Evolutionary conservation across 2,329 filamentous ascomycete species (phyloP), one percentile per base, ranked within the genome.

Genomic region (Corniculantispora saksenae): DNA sequence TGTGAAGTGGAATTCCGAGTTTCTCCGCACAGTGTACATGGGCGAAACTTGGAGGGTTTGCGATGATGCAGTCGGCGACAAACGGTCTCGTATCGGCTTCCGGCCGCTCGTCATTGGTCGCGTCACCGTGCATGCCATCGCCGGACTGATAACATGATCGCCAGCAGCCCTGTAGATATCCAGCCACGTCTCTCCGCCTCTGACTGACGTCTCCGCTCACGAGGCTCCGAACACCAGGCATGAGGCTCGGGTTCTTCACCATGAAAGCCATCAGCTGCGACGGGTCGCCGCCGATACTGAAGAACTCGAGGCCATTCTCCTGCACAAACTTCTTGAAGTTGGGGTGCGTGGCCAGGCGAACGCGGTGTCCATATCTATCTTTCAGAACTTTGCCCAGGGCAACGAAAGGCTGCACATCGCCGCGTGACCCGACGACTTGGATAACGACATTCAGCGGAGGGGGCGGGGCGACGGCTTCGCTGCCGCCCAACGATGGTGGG

Each of bases 321-420:
- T 80, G 74, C 19, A 88, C 83, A 50, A 87, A 86, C 3, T 81
- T 74, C 61, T 82, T 79, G 69, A 88, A 88, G 4, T 80, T 78
- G 10, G 78, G 69, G 69, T 88, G 86, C 0, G 86, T 88, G 29
- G 84, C 85, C 13, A 88, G 75, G 3, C 86, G 81, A 2, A 88
- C 83, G 12, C 85, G 80, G 69, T 88, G 85, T 2, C 82, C 81
- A 62, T 83, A 76, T 0, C 73, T 72, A 2, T 70, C 62, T n/a
- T 68, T 69, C 5, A 13, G 63, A 47, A 32, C 53, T 56, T 38
- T 66, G 45, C 15, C 60, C 60, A 35, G 63, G 47, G 64, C 60
- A 15, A 66, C 63, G 23, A 66, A 66, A 2, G 64, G 64, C 55
- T 66, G 64, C 21, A 70, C 62, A 17, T 70, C 69, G 12, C 69